Conservation (phyloP, 2,329 filamentous ascomycete genomes). For the Xenoacremonium recifei region DNA sequence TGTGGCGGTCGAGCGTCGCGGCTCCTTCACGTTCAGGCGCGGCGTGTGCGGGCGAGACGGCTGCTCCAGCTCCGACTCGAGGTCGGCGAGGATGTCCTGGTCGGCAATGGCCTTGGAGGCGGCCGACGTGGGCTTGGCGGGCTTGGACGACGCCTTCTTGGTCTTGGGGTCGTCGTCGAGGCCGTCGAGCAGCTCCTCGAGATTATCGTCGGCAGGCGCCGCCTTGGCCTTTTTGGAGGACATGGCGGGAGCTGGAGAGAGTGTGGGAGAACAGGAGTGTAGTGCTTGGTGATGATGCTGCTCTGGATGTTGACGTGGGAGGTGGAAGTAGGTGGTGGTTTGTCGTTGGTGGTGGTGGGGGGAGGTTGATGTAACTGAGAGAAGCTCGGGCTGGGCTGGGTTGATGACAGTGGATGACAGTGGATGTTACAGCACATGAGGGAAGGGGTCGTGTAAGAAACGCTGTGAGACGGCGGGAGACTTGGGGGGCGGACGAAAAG, state of each 20-base stretch:
- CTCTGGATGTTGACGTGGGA: no score
- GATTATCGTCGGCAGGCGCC: constrained; percentile 56
- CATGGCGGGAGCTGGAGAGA: constrained; percentile 41
- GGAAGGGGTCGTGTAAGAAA: no score
- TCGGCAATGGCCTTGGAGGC: constrained; percentile 50
- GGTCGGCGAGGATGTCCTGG: constrained; percentile 81
- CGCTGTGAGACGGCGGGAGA: no score
- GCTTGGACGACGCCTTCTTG: constrained; percentile 46
- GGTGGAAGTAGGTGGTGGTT: no score
- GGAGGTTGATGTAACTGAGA: no score
- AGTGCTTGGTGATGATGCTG: no score
- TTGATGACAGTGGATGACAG: no score
- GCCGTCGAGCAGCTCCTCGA: constrained; percentile 65
- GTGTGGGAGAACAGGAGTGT: background rate
- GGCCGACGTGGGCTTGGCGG: constrained; percentile 48
- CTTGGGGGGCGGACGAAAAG: no score
- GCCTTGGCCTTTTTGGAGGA: constrained; percentile 60
- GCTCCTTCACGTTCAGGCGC: constrained; percentile 61
- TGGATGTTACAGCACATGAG: no score
- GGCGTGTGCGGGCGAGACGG: constrained; percentile 81
- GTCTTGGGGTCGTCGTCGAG: constrained; percentile 53
- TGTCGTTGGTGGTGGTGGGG: no score
- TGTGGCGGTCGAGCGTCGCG: constrained; percentile 47
- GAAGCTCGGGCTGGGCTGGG: no score
- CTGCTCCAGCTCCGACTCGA: constrained; percentile 70